A percentile compares a stretch with the other conserved stretches of the same genome.
phyloP scores from a whole-genome alignment of 75 land plant genomes.

The Pseudotsuga menziesii region DNA sequence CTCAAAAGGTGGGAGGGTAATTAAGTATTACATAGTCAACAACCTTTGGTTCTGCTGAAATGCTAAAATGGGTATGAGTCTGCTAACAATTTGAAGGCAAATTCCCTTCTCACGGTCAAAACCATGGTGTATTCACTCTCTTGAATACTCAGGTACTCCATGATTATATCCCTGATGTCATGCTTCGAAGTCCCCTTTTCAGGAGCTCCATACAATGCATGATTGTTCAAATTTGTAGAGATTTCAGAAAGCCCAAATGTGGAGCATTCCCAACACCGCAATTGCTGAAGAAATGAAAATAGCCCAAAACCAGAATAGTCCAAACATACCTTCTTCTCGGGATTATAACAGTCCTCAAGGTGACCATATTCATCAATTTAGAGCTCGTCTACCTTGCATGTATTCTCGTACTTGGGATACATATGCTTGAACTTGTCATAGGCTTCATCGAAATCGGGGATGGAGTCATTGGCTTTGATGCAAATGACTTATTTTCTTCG shows the following conservation, averaged over 20 bases:
- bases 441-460: constrained; percentile 50
- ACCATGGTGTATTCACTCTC: constrained; percentile 76
- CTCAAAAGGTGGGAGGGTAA: too few species aligned
- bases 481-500: too few species aligned
- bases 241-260: constrained; percentile 70
- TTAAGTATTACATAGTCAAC: constrained; percentile 82
- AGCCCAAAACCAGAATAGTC: constrained; percentile 90
- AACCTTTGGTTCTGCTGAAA: constrained; percentile 57
- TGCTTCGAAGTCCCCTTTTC: constrained; percentile 64
- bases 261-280: constrained; percentile 57
- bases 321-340: constrained; percentile 54
- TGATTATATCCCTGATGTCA: constrained; percentile 59
- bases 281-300: constrained; percentile 62
- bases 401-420: constrained; percentile 65
- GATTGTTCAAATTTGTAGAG: constrained; percentile 67
- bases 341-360: constrained; percentile 22
- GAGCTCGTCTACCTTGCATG: constrained; percentile 65
- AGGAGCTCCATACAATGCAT: constrained; percentile 73
- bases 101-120: constrained; percentile 74
- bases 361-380: constrained; percentile 64
- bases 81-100: constrained; percentile 72
- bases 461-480: constrained; percentile 32
- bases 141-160: constrained; percentile 78
- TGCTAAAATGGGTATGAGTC: constrained; percentile 79
- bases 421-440: constrained; percentile 61